phyloP scores from a whole-genome alignment of 257 asterid genomes.

The Fraxinus excelsior region DNA sequence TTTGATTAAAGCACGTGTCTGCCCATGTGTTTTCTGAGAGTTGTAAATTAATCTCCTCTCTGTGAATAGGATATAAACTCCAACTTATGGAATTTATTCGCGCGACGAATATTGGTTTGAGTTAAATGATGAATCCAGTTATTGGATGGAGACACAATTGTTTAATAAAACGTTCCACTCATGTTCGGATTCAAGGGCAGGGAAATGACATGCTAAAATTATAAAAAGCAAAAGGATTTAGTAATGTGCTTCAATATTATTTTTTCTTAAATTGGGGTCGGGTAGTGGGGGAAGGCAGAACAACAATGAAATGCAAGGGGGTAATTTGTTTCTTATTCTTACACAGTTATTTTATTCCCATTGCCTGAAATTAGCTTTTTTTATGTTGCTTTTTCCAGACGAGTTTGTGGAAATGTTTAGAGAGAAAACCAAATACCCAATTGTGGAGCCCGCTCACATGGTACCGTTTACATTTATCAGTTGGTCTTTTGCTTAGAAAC shows the following conservation, averaged over 20 bases:
- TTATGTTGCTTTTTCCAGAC: constrained; percentile 46
- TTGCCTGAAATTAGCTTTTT: background rate
- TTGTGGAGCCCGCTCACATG: constrained; percentile 99
- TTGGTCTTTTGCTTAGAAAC: background rate
- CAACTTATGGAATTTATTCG: background rate
- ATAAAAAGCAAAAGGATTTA: background rate
- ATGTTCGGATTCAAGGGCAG: background rate
- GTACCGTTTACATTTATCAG: constrained; percentile 35
- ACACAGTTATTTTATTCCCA: background rate
- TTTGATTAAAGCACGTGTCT: background rate
- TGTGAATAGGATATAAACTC: background rate
- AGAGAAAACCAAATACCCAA: constrained; percentile 68
- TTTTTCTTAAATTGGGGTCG: background rate
- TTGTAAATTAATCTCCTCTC: background rate
- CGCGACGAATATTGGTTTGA: background rate
- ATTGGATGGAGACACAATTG: background rate
- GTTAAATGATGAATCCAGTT: background rate
- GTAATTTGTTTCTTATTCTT: background rate
- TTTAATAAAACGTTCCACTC: background rate
- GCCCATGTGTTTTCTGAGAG: background rate
- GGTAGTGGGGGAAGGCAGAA: background rate
- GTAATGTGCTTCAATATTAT: background rate
- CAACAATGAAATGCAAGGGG: constrained; percentile 9
- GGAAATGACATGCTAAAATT: background rate
- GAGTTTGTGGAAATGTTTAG: constrained; percentile 84